Evolutionary conservation across 441 rosid species (phyloP).

Genomic region (Mallotus repandus): DNA sequence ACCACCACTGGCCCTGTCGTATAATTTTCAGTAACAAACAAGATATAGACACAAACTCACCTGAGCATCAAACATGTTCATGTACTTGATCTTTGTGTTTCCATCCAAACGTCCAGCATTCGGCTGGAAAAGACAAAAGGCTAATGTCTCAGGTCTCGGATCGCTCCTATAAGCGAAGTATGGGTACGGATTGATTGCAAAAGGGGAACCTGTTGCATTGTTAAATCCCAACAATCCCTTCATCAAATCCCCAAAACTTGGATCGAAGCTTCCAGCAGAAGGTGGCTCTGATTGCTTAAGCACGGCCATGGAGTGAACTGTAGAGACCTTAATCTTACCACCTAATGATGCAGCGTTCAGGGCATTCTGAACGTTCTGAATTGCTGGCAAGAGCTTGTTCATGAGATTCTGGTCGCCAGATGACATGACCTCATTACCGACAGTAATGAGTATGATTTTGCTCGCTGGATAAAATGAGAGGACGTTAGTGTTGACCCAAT

Average conservation of each 20-base stretch:
- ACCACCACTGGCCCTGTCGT: no score
- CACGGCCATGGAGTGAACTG: constrained; percentile 79
- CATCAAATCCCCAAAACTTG: constrained; percentile 51
- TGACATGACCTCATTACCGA: constrained; percentile 73
- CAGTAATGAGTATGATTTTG: constrained; percentile 67
- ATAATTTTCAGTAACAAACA: no score
- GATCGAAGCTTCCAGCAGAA: constrained; percentile 56
- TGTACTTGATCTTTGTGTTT: constrained; percentile 71
- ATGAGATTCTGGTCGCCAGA: constrained; percentile 50
- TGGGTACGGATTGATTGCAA: constrained; percentile 79
- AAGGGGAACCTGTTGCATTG: constrained; percentile 72
- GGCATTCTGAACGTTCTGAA: constrained; percentile 72
- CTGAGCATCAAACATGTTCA: constrained; percentile 98
- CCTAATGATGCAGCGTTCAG: constrained; percentile 57
- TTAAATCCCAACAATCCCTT: constrained; percentile 66
- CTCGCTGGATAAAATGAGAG: constrained; percentile 75
- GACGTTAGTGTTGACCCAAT: constrained; percentile 63
- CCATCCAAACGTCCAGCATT: constrained; percentile 71
- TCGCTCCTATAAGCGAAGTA: constrained; percentile 80
- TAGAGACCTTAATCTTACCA: constrained; percentile 70
- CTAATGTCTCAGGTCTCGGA: constrained; percentile 70
- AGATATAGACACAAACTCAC: constrained; percentile 28
- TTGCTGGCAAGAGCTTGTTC: constrained; percentile 67
- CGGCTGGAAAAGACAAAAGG: constrained; percentile 78
- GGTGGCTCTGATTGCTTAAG: constrained; percentile 76